phyloP scores from a whole-genome alignment of 1,284 basidiomycete species.

The Pseudozyma flocculosa region DNA sequence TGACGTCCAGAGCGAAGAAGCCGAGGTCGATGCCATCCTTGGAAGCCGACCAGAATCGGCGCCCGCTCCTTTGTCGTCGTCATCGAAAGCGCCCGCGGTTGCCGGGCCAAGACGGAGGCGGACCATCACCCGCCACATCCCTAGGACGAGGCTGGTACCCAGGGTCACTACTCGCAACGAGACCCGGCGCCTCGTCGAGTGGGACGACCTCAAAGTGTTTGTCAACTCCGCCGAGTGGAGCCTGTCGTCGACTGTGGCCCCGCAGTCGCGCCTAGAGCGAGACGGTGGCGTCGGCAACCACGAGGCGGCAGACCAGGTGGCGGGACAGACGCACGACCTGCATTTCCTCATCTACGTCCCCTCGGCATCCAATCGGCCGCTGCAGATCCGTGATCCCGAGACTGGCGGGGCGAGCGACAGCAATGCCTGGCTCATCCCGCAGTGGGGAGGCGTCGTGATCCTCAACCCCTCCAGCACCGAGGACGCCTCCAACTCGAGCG shows the following conservation, averaged over 20 bases:
- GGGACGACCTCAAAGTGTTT: constrained; percentile 63
- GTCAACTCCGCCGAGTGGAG: constrained; percentile 96
- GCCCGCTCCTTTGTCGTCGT: too few relatives aligned
- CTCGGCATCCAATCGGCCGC: constrained; percentile 68
- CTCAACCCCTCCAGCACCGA: constrained; percentile 62
- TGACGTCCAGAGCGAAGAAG: background rate
- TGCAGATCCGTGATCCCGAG: constrained; percentile 66
- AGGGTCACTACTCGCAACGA: constrained; percentile 2
- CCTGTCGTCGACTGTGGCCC: constrained; percentile 59
- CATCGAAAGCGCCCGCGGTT: too few relatives aligned
- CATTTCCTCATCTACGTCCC: constrained; percentile 92
- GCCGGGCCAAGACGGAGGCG: background rate
- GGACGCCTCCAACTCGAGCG: background rate
- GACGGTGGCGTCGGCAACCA: background rate
- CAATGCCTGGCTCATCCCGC: constrained; percentile 80
- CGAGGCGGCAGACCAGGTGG: constrained; percentile 4
- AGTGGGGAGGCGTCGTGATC: constrained; percentile 89
- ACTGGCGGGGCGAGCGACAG: constrained; percentile 8
- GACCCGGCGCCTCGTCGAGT: constrained; percentile 29
- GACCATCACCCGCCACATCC: constrained; percentile 6
- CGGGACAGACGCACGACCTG: constrained; percentile 66
- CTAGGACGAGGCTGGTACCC: constrained; percentile 4
- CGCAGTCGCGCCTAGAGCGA: too few relatives aligned
- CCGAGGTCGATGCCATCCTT: background rate
- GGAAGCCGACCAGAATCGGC: too few relatives aligned